Conservation (phyloP, 2,329 filamentous ascomycete genomes). For the Fragosphaeria purpurea region DNA sequence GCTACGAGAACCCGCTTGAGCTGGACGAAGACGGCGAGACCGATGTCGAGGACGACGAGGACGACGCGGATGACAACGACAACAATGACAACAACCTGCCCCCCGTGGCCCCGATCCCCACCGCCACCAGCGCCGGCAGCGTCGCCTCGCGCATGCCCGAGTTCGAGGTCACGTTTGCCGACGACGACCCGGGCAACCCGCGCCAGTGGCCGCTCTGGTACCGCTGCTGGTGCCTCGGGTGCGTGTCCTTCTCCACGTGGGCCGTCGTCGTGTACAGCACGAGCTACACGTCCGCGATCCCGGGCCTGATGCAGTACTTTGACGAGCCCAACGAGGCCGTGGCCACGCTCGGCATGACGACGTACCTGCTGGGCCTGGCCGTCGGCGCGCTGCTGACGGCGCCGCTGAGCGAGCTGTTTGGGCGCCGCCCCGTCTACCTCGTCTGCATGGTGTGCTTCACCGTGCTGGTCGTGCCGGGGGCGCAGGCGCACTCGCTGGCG, state of each 20-base stretch:
- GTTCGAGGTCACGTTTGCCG: slow-evolving; percentile 60
- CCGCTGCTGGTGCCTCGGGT: slow-evolving; percentile 28
- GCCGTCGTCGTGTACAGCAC: slow-evolving; percentile 58
- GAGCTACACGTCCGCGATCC: slow-evolving; percentile 60
- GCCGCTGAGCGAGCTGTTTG: slow-evolving; percentile 59
- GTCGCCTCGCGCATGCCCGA: slow-evolving; percentile 34
- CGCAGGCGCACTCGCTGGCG: slow-evolving; percentile 51
- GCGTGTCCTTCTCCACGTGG: slow-evolving; percentile 33
- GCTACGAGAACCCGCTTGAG: slow-evolving; percentile 4
- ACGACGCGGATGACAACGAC: too few species aligned
- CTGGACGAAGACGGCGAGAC: too few species aligned
- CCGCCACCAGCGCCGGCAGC: slow-evolving; percentile 29
- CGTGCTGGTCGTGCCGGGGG: slow-evolving; percentile 60
- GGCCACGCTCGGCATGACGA: slow-evolving; percentile 62
- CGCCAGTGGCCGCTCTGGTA: slow-evolving; percentile 54
- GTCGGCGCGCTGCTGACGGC: slow-evolving; percentile 61
- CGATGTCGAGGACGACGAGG: too few species aligned
- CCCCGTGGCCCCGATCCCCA: too few species aligned
- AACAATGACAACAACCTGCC: too few species aligned
- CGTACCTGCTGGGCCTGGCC: slow-evolving; percentile 63
- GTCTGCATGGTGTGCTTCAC: slow-evolving; percentile 52
- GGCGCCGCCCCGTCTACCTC: slow-evolving; percentile 55
- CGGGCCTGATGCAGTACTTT: slow-evolving; percentile 57
- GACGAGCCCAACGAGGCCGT: slow-evolving; percentile 39
- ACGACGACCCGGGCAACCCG: slow-evolving; percentile 51